A percentile compares a stretch with the other conserved stretches of the same genome.
These are phyloP conservation scores for Vanderwaltozyma polyspora DNA, from an alignment of 805 yeast genomes.

Conservation along the genomic window DNA sequence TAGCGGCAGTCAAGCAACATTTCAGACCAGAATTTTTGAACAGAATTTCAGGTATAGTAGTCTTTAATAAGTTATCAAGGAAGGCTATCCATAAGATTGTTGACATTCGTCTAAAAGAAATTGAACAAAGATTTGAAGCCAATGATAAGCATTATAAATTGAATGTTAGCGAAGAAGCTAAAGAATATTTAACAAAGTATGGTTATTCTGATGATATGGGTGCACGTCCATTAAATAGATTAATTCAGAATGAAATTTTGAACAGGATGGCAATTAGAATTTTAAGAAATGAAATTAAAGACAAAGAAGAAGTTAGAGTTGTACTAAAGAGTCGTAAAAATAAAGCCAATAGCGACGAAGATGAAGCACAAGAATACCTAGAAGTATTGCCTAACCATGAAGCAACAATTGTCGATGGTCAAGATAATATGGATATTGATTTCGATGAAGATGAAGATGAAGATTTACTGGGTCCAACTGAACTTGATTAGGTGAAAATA, in stretches of 20 bases:
- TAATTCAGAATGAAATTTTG: constrained; percentile 79
- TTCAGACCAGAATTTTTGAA: constrained; percentile 96
- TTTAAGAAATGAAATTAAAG: constrained; percentile 74
- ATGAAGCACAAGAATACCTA: constrained; percentile 59
- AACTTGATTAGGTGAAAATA: not conserved
- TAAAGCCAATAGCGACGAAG: constrained; percentile 11
- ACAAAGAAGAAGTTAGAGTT: constrained; percentile 77
- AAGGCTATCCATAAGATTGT: constrained; percentile 90
- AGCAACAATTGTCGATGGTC: constrained; percentile 39
- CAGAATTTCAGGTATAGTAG: constrained; percentile 86
- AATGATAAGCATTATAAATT: constrained; percentile 72
- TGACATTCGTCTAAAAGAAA: constrained; percentile 69
- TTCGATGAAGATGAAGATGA: constrained; percentile 33
- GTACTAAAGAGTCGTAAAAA: constrained; percentile 33
- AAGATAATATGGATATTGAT: constrained; percentile 46
- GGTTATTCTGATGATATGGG: constrained; percentile 93
- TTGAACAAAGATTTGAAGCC: constrained; percentile 71
- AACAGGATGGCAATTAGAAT: constrained; percentile 84
- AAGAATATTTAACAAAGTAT: constrained; percentile 68
- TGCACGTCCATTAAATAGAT: constrained; percentile 90
- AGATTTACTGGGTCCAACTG: not conserved
- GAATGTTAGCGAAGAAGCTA: constrained; percentile 62
- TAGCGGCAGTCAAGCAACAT: constrained; percentile 74
- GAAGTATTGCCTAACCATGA: constrained; percentile 84
- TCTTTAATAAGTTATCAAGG: constrained; percentile 85